phyloP scores from a whole-genome alignment of 179 eudicot species.

The Actinidia arguta region DNA sequence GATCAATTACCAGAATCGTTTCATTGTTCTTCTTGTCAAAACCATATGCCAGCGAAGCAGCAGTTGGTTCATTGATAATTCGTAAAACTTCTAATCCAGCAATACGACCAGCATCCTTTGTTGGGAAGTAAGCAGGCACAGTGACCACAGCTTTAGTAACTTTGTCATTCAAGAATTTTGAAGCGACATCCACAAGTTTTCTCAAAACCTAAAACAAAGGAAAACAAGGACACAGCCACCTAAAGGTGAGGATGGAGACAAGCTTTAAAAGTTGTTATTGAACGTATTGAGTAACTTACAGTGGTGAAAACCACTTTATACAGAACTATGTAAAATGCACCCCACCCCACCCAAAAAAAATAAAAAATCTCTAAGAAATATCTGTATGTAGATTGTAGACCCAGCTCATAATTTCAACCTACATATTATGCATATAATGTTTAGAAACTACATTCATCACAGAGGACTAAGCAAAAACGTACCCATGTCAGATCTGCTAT shows the following conservation, averaged over 20 bases:
- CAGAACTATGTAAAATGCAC: too few relatives aligned
- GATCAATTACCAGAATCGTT: conserved; percentile 95
- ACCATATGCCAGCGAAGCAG: conserved; percentile 96
- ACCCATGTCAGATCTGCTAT: background rate
- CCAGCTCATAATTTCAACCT: background rate
- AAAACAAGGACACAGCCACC: background rate
- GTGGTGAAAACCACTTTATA: background rate
- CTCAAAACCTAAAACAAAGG: conserved; percentile 43
- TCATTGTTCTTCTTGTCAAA: conserved; percentile 97
- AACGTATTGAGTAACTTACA: background rate
- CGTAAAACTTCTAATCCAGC: conserved; percentile 96
- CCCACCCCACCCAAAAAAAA: background rate
- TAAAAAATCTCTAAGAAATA: background rate
- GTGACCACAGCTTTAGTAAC: conserved; percentile 95
- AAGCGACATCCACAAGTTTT: conserved; percentile 94
- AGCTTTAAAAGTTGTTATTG: background rate
- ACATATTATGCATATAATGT: background rate
- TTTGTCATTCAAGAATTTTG: conserved; percentile 89
- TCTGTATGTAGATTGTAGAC: background rate
- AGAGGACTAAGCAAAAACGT: background rate
- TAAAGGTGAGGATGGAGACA: background rate
- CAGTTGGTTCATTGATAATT: conserved; percentile 96
- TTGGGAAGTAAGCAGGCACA: conserved; percentile 97
- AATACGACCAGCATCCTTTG: conserved; percentile 95
- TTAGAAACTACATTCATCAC: background rate